Conservation (phyloP, 805 yeast genomes). For the Ogataea nakhonphanomensis region DNA sequence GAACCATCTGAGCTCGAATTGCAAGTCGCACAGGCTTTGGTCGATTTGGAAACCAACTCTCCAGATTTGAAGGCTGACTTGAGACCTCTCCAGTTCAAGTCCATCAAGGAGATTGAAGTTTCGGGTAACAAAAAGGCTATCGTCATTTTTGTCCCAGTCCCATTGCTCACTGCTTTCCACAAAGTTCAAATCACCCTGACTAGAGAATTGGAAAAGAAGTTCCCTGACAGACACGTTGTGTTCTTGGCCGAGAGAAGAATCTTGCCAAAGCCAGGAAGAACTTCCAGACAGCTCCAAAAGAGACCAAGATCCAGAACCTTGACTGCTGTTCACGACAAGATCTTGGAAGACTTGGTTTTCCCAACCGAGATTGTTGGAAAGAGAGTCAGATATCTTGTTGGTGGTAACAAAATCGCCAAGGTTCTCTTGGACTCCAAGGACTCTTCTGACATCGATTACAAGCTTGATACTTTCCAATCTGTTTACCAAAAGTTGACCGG, state of each 20-base stretch:
- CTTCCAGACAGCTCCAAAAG: conserved; percentile 91
- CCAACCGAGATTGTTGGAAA: conserved; percentile 99
- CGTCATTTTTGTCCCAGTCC: conserved; percentile 97
- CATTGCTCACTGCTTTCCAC: conserved; percentile 89
- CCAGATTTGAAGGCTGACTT: conserved; percentile 96
- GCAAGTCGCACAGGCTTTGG: conserved; percentile 98
- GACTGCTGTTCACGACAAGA: conserved; percentile 97
- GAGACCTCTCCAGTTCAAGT: conserved; percentile 98
- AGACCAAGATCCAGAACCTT: conserved; percentile 99
- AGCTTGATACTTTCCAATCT: conserved; percentile 98
- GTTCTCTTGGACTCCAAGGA: conserved; percentile 97
- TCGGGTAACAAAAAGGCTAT: conserved; percentile 98
- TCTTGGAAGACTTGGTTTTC: conserved; percentile 98
- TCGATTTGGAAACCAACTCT: conserved; percentile 90
- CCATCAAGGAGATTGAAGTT: conserved; percentile 97
- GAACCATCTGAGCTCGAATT: conserved; percentile 98
- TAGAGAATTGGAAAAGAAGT: conserved; percentile 99
- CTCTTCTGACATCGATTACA: conserved; percentile 94
- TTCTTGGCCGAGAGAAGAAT: conserved; percentile 99
- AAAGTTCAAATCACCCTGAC: conserved; percentile 95
- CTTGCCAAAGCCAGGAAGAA: conserved; percentile 98
- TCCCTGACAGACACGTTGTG: conserved; percentile 99
- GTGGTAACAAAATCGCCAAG: conserved; percentile 98
- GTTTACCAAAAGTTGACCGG: conserved; percentile 98
- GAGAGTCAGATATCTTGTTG: conserved; percentile 98